Evolutionary conservation across 2,329 filamentous ascomycete species (phyloP).

Genomic region (Microdochium nivale): DNA sequence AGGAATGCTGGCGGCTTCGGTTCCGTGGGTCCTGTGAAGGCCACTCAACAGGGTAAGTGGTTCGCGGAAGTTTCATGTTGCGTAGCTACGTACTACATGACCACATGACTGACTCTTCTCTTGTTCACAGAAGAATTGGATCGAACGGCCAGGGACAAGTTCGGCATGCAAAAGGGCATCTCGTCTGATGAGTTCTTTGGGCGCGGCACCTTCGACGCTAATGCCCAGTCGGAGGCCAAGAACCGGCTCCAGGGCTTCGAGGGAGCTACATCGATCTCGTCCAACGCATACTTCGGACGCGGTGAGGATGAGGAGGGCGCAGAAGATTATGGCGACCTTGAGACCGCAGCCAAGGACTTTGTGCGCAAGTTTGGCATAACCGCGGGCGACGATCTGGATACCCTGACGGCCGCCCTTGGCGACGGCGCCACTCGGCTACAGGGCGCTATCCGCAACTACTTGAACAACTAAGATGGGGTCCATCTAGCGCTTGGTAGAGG

Average conservation of each 20-base stretch:
- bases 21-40: slow-evolving; percentile 68
- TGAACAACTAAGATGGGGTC: slow-evolving; percentile 51
- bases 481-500: too few relatives aligned
- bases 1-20: slow-evolving; percentile 84
- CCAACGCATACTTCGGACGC: slow-evolving; percentile 94
- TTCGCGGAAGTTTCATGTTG: neutral
- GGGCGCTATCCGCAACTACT: slow-evolving; percentile 59
- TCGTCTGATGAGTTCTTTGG: slow-evolving; percentile 98
- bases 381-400: slow-evolving; percentile 91
- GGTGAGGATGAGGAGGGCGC: slow-evolving; percentile 67
- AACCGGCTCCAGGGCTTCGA: slow-evolving; percentile 84
- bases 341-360: slow-evolving; percentile 92
- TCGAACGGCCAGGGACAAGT: slow-evolving; percentile 78
- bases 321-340: slow-evolving; percentile 84
- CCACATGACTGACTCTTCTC: neutral
- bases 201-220: slow-evolving; percentile 76
- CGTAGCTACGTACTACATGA: neutral
- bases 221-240: slow-evolving; percentile 77
- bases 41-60: slow-evolving; percentile 55
- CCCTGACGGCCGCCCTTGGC: slow-evolving; percentile 72
- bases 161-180: slow-evolving; percentile 88
- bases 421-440: slow-evolving; percentile 81
- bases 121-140: slow-evolving; percentile 58
- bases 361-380: slow-evolving; percentile 92
- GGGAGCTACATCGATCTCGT: slow-evolving; percentile 84